A percentile compares a stretch with the other conserved stretches of the same genome.
Evolutionary conservation across 108 stramenopile genomes (phyloP).

Genomic region (Nannochloropsis oceanica): DNA sequence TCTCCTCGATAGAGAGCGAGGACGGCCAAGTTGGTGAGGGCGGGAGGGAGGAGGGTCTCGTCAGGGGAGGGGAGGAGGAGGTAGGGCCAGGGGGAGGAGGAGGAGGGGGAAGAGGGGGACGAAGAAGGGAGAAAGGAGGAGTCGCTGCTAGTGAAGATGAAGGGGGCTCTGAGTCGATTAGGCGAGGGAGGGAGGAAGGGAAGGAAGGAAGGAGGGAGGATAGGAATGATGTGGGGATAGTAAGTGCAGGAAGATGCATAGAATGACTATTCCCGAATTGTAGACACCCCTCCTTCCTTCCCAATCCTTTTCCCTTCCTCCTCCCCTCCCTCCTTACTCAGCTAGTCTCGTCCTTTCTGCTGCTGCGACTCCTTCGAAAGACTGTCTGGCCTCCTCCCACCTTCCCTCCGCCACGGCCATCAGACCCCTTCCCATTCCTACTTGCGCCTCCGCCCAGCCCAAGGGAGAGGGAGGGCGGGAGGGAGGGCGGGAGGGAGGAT

Average conservation of each 20-base stretch:
- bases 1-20: background rate
- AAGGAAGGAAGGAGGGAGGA: no score
- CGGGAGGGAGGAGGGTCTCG: background rate
- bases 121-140: background rate
- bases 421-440: background rate
- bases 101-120: background rate
- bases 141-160: background rate
- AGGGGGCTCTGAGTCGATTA: background rate
- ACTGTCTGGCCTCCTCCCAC: background rate
- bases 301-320: background rate
- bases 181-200: no score
- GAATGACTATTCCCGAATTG: no score
- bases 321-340: background rate
- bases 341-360: background rate
- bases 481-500: background rate
- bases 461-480: background rate
- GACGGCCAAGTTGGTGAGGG: background rate
- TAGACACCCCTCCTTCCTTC: no score
- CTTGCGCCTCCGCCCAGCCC: background rate
- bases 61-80: background rate
- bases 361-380: background rate
- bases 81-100: background rate
- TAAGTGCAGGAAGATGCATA: no score
- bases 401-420: background rate
- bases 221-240: no score